A percentile compares a stretch with the other conserved stretches of the same genome.
Conservation (phyloP, 805 yeast genomes). For the Starmera caribaea region DNA sequence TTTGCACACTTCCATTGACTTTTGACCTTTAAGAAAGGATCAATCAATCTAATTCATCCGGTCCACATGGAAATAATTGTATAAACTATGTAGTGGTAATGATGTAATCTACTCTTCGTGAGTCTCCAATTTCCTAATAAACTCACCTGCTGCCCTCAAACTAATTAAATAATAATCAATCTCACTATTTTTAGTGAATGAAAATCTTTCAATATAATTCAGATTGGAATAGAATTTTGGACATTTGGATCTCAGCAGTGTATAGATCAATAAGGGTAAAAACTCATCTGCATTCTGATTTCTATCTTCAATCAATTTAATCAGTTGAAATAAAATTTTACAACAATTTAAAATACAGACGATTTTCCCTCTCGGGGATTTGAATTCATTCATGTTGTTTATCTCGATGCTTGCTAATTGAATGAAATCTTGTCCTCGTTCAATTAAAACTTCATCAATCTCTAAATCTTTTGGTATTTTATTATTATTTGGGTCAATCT, state of each 20-base stretch:
- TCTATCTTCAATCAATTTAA: slow-evolving; percentile 47
- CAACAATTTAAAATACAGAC: slow-evolving; percentile 88
- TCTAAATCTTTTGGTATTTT: slow-evolving; percentile 60
- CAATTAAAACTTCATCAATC: slow-evolving; percentile 42
- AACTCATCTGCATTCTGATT: slow-evolving; percentile 88
- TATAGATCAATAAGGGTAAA: slow-evolving; percentile 78
- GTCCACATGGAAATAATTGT: too few species aligned
- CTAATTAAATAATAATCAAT: slow-evolving; percentile 86
- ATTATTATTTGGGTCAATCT: slow-evolving; percentile 46
- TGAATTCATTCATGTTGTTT: slow-evolving; percentile 65
- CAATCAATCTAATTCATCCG: too few species aligned
- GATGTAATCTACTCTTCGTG: neutral
- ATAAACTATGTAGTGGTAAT: too few species aligned
- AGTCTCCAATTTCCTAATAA: slow-evolving; percentile 45
- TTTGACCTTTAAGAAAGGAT: too few species aligned
- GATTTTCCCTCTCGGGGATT: slow-evolving; percentile 92
- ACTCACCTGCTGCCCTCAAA: slow-evolving; percentile 80
- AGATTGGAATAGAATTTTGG: slow-evolving; percentile 64
- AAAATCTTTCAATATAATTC: slow-evolving; percentile 75
- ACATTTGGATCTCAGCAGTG: slow-evolving; percentile 62
- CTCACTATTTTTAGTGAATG: slow-evolving; percentile 76
- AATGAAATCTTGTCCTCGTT: slow-evolving; percentile 43
- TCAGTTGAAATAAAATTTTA: slow-evolving; percentile 81
- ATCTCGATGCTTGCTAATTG: slow-evolving; percentile 66
- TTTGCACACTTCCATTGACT: too few species aligned